A percentile compares a stretch with the other conserved stretches of the same genome.
phyloP scores from a whole-genome alignment of 2,329 filamentous ascomycete species.

The Paecilomyces variotii region DNA sequence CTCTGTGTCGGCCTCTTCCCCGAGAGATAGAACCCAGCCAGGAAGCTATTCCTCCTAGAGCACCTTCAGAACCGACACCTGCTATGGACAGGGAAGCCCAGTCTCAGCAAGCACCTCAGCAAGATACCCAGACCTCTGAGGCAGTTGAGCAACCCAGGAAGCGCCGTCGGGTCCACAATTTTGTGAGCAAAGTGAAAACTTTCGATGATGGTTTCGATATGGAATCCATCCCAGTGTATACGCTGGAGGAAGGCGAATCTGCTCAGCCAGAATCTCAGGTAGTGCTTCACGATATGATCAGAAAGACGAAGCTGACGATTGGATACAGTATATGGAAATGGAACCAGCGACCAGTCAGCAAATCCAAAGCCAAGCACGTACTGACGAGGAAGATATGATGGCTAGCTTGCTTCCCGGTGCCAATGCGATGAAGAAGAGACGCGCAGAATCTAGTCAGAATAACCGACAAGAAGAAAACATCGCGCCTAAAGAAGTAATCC shows the following conservation, averaged over 20 bases:
- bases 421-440: slow-evolving; percentile 69
- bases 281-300: background rate
- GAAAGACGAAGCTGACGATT: background rate
- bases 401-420: slow-evolving; percentile 69
- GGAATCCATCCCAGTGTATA: slow-evolving; percentile 30
- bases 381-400: slow-evolving; percentile 50
- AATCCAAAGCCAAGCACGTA: slow-evolving; percentile 17
- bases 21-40: slow-evolving; percentile 41
- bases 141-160: slow-evolving; percentile 11
- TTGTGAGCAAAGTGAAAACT: slow-evolving; percentile 55
- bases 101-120: slow-evolving; percentile 1
- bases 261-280: slow-evolving; percentile 9
- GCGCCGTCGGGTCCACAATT: slow-evolving; percentile 19
- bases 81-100: slow-evolving; percentile 1
- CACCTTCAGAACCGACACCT: slow-evolving; percentile 11
- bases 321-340: slow-evolving; percentile 12
- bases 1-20: slow-evolving; percentile 59
- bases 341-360: slow-evolving; percentile 19
- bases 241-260: slow-evolving; percentile 18
- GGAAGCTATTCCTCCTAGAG: slow-evolving; percentile 18
- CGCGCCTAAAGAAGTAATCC: slow-evolving; percentile 18
- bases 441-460: slow-evolving; percentile 51
- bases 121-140: slow-evolving; percentile 12
- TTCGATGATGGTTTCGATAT: slow-evolving; percentile 57
- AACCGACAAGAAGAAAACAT: slow-evolving; percentile 27